Evolutionary conservation across 768 basidiomycete species (phyloP), one percentile per base, ranked within the genome.

Genomic region (Mycena epipterygia): DNA sequence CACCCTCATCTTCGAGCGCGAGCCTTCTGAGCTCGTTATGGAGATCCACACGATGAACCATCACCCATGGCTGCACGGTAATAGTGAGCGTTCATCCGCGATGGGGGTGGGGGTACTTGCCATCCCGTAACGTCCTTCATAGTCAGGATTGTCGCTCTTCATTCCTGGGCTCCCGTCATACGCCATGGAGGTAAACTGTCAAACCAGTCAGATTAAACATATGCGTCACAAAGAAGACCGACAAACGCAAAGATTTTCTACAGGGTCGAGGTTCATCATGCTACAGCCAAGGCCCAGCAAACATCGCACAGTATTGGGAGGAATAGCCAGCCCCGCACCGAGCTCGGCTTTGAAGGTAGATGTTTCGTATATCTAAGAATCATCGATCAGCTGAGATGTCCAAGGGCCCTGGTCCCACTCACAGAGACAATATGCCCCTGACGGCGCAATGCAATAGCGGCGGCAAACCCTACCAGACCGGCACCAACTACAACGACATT

Each of bases 21-120:
- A 71, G 32, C 1, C 65, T 33, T 30, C 27, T 29, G 39, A 71
- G 70, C 60, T 67, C 70, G 9, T 25, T 63, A 44, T 71, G 70
- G n/a, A 71, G 46, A 44, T 71, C 70, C 46, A 71, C 70, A 37
- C 70, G 70, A 30, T 71, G 70, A 2, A 52, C 64, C 65, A 71
- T 67, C 9, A 71, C 13, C 70, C 70, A 71, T 1, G 64, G 64
- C 70, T 71, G 48, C 5, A 9, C 19, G 16, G 11, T 21, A 35
- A 21, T 12, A 25, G 14, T 52, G 16, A 58, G 21, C 21, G 19
- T 25, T 29, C n/a, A n/a, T n/a, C 8, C 19, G n/a, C 33, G 6
- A 56, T 19, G 32, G 13, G n/a, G 9, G n/a, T 25, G 12, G 19
- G 11, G 8, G 35, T 44, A 64, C 44, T 48, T 1, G 67, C 70